phyloP scores from a whole-genome alignment of 2,329 filamentous ascomycete genomes.

The Fusarium tuaranense region DNA sequence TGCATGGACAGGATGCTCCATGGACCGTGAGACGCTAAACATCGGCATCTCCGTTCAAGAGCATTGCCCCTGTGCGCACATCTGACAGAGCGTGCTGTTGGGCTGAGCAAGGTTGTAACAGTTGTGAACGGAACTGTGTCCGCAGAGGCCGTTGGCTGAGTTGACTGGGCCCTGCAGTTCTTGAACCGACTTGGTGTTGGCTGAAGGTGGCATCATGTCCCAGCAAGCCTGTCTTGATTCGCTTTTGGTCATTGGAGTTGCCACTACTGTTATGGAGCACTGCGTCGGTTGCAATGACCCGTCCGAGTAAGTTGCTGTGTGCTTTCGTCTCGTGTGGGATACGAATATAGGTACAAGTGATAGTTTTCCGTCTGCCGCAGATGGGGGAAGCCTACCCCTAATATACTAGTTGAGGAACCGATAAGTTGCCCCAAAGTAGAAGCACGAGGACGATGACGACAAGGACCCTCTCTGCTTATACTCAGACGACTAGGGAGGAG shows the following conservation, averaged over 20 bases:
- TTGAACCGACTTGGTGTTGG: slow-evolving; percentile 2
- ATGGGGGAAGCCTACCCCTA: background rate
- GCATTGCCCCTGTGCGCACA: slow-evolving; percentile 42
- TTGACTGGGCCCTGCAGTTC: slow-evolving; percentile 28
- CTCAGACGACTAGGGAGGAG: background rate
- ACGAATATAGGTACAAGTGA: background rate
- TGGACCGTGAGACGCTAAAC: background rate
- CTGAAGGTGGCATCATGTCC: slow-evolving; percentile 7
- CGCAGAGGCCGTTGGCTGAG: slow-evolving; percentile 39
- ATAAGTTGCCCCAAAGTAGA: background rate
- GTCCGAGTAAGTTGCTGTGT: background rate
- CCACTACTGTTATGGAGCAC: background rate
- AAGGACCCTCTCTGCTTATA: background rate
- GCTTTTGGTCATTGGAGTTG: slow-evolving; percentile 11
- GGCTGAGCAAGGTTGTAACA: slow-evolving; percentile 35
- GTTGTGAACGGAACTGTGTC: slow-evolving; percentile 40
- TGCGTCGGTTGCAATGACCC: background rate
- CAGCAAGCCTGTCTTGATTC: background rate
- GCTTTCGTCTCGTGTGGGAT: background rate
- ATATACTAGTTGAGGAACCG: slow-evolving; percentile 5
- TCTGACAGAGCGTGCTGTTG: slow-evolving; percentile 38
- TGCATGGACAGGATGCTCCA: background rate
- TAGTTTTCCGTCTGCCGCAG: background rate
- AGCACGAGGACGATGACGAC: background rate
- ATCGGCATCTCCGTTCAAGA: slow-evolving; percentile 18